phyloP scores from a whole-genome alignment of 176 grass and related monocot species.

The bread wheat (Triticum aestivum) region IWGSC_CS_RefSeq_v2.1 NC_057810.1:5321251-5321750 shows the following conservation, averaged over 20 bases:
- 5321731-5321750: neutral
- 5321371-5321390: neutral
- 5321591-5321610: neutral
- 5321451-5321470: neutral
- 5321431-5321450: neutral
- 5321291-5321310: neutral
- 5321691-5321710: neutral
- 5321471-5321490: neutral
- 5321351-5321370: neutral
- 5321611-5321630: neutral
- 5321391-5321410: neutral
- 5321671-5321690: neutral
- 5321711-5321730: neutral
- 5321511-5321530: neutral
- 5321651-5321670: neutral
- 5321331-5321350: neutral
- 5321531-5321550: neutral
- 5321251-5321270: slow-evolving; percentile 17
- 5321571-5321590: neutral
- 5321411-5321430: neutral
- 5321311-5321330: slow-evolving; percentile 8
- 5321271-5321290: neutral
- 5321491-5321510: neutral
- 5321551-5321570: no score
- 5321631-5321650: neutral